Conservation (phyloP, 345 rosid species). For the Euphorbia tirucalli region DNA sequence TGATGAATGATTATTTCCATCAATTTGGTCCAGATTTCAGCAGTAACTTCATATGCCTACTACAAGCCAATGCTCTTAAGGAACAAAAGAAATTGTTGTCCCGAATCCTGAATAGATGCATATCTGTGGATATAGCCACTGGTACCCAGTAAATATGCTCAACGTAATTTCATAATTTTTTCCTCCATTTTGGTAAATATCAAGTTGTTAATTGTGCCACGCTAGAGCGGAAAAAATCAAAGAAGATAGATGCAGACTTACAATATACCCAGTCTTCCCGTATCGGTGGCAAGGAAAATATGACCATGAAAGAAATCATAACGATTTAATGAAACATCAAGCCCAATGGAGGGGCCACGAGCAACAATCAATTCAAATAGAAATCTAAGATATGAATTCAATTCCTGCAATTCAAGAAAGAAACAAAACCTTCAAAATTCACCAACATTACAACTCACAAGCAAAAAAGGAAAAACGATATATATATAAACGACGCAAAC, state of each 20-base stretch:
- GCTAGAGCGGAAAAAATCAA: neutral
- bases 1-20: neutral
- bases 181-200: neutral
- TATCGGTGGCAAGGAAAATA: slow-evolving; percentile 52
- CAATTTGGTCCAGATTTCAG: neutral
- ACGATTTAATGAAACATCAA: slow-evolving; percentile 55
- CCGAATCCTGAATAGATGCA: neutral
- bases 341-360: slow-evolving; percentile 65
- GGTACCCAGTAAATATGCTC: neutral
- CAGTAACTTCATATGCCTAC: neutral
- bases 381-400: slow-evolving; percentile 64
- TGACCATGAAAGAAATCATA: slow-evolving; percentile 94
- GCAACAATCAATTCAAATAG: slow-evolving; percentile 68
- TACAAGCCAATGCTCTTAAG: neutral
- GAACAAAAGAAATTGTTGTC: neutral
- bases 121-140: neutral
- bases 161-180: neutral
- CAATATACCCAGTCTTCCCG: slow-evolving; percentile 82
- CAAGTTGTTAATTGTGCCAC: neutral
- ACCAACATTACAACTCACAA: neutral
- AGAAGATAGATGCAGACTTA: slow-evolving; percentile 36
- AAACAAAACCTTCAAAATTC: neutral
- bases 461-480: neutral
- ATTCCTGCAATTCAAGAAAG: slow-evolving; percentile 48
- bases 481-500: slow-evolving; percentile 19